A percentile compares a stretch with the other conserved stretches of the same genome.
These are phyloP conservation scores for Rhododendron mucronatum DNA, from an alignment of 148 eudicot species.

Conservation along the genomic window DNA sequence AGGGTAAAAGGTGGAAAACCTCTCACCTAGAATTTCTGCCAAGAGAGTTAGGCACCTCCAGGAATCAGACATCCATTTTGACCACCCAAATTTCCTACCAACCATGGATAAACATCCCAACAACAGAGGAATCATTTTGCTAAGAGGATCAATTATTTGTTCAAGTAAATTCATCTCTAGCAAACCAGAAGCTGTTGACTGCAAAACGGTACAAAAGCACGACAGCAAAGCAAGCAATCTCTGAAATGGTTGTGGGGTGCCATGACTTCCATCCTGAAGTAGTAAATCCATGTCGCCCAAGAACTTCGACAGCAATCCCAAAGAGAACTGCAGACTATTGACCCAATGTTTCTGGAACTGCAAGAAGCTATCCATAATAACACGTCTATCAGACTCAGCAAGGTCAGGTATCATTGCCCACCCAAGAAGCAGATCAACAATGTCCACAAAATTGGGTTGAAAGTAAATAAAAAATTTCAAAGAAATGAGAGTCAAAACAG, in stretches of 20 bases:
- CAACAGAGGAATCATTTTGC: conserved; percentile 69
- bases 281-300: conserved; percentile 92
- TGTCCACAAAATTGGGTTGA: conserved; percentile 91
- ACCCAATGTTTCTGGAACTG: conserved; percentile 99
- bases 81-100: conserved; percentile 89
- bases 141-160: conserved; percentile 74
- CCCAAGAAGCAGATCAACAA: conserved; percentile 96
- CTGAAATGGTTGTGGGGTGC: conserved; percentile 76
- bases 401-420: conserved; percentile 98
- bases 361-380: conserved; percentile 79
- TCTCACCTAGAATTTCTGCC: conserved; percentile 89
- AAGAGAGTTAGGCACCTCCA: conserved; percentile 97
- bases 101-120: conserved; percentile 64
- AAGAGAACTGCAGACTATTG: conserved; percentile 70
- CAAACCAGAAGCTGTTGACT: conserved; percentile 92
- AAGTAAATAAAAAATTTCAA: conserved; percentile 78
- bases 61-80: conserved; percentile 82
- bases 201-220: conserved; percentile 82
- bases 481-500: conserved; percentile 69
- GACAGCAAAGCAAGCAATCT: conserved; percentile 76
- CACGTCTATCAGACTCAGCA: conserved; percentile 64
- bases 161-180: conserved; percentile 77
- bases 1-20: conserved; percentile 66
- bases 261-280: conserved; percentile 80
- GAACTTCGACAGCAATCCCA: conserved; percentile 76